Evolutionary conservation across 2,329 filamentous ascomycete genomes (phyloP).

Genomic region (Hymenoscyphus fraxineus): DNA sequence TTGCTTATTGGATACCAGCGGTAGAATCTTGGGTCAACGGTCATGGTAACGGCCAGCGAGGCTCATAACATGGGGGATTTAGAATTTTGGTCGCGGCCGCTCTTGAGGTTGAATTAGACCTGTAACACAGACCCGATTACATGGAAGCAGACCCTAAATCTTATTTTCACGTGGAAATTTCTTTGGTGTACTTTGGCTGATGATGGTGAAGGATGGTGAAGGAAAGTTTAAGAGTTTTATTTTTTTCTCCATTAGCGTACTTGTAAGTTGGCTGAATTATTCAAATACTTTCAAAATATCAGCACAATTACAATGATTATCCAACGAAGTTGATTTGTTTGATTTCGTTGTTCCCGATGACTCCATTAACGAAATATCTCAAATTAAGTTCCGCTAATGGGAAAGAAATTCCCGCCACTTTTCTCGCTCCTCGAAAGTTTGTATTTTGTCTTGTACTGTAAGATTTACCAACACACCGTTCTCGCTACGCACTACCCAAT

Average conservation of each 20-base stretch:
- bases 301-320: too few relatives aligned
- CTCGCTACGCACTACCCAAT: background rate
- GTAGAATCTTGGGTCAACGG: background rate
- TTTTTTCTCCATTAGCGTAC: too few relatives aligned
- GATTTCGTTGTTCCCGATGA: too few relatives aligned
- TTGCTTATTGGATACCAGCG: background rate
- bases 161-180: background rate
- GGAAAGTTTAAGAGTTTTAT: too few relatives aligned
- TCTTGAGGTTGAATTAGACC: background rate
- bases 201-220: too few relatives aligned
- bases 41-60: background rate
- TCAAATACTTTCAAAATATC: too few relatives aligned
- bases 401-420: too few relatives aligned
- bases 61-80: background rate
- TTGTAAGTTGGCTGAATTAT: too few relatives aligned
- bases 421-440: background rate
- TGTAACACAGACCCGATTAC: background rate
- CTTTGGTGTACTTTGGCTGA: too few relatives aligned
- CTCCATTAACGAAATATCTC: background rate
- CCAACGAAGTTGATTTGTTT: too few relatives aligned
- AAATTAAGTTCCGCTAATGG: background rate
- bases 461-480: background rate
- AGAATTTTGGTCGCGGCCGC: background rate
- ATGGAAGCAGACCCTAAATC: background rate
- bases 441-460: background rate